phyloP scores from a whole-genome alignment of 1,139 yeast genomes.

The Arxiozyma bovina region DNA sequence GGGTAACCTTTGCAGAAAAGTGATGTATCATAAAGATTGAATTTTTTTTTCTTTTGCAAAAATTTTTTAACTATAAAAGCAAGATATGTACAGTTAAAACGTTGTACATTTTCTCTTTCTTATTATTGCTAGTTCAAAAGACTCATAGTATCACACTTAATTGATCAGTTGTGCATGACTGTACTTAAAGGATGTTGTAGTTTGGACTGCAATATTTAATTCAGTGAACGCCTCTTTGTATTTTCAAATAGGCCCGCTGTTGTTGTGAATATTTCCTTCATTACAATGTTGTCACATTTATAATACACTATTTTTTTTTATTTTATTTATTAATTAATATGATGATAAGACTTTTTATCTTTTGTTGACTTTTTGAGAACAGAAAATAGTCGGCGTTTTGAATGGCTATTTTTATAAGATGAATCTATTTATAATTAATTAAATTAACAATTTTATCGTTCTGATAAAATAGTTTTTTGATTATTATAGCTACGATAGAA shows the following conservation, averaged over 20 bases:
- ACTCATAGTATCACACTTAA: too few species aligned
- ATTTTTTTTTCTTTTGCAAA: too few species aligned
- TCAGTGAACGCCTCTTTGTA: neutral
- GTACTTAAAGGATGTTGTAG: neutral
- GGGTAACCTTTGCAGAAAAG: neutral
- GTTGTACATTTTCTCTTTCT: too few species aligned
- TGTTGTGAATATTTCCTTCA: neutral
- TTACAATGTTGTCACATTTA: neutral
- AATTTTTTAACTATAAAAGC: neutral
- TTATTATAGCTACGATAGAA: slow-evolving; percentile 4
- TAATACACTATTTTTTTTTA: neutral
- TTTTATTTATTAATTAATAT: slow-evolving; percentile 4
- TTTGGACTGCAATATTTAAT: neutral
- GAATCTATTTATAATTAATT: slow-evolving; percentile 11
- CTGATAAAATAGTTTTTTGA: slow-evolving; percentile 7
- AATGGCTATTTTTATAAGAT: slow-evolving; percentile 11
- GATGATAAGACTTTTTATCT: slow-evolving; percentile 26
- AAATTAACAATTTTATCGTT: slow-evolving; percentile 10
- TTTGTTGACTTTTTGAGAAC: slow-evolving; percentile 30
- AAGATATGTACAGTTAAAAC: neutral
- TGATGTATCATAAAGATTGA: neutral
- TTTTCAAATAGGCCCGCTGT: too few species aligned
- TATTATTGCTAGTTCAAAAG: too few species aligned
- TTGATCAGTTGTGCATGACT: neutral
- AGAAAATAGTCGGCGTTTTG: slow-evolving; percentile 20